These are phyloP conservation scores for Mikania micrantha DNA, from an alignment of 129 eudicot species.

Conservation along the genomic window DNA sequence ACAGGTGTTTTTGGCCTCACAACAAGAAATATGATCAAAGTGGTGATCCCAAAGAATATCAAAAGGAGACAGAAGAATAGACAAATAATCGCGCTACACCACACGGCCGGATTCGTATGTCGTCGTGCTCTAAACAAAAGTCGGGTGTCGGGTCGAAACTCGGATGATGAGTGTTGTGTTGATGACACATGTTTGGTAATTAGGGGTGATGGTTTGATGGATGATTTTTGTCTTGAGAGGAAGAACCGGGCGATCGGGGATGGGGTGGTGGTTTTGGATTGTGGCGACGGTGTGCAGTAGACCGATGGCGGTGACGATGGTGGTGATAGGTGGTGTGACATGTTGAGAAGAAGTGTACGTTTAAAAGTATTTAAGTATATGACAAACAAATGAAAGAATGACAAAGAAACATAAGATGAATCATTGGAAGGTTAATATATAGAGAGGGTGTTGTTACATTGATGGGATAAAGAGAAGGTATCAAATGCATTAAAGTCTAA, in stretches of 20 bases:
- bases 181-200: constrained; percentile 6
- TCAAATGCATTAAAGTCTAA: no score
- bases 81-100: constrained; percentile 74
- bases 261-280: constrained; percentile 31
- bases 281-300: constrained; percentile 34
- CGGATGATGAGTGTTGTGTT: no score
- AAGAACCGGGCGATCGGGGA: constrained; percentile 15
- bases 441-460: constrained; percentile 8
- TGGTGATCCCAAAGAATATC: constrained; percentile 58
- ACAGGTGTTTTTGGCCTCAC: constrained; percentile 61
- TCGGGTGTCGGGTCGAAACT: constrained; percentile 3
- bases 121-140: constrained; percentile 42
- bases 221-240: constrained; percentile 16
- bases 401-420: constrained; percentile 9
- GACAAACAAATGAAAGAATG: constrained; percentile 8
- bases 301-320: constrained; percentile 25
- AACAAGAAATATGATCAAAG: constrained; percentile 46
- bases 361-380: no score
- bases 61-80: constrained; percentile 49
- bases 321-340: constrained; percentile 8
- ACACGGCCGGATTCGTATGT: constrained; percentile 59
- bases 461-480: no score
- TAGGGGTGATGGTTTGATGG: constrained; percentile 18
- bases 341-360: constrained; percentile 9
- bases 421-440: constrained; percentile 14